phyloP scores from a whole-genome alignment of 2,329 filamentous ascomycete species.

The Diaporthe aspalathi region DNA sequence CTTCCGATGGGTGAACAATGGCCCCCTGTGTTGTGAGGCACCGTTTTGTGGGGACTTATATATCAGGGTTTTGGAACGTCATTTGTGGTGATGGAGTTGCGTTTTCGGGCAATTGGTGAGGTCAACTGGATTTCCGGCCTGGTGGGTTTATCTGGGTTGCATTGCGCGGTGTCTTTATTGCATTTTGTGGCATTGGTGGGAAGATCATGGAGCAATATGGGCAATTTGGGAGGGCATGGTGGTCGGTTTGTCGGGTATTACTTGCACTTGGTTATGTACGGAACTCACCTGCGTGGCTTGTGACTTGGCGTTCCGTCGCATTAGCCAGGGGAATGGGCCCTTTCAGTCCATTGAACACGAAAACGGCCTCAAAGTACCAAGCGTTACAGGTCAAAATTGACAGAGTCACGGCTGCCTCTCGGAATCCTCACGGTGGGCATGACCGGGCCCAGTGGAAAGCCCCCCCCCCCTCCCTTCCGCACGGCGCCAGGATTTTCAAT shows the following conservation, averaged over 20 bases:
- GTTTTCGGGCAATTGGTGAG: neutral
- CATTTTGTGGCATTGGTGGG: neutral
- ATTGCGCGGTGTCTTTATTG: constrained; percentile 9
- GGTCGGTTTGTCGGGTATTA: too few relatives aligned
- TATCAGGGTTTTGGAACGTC: neutral
- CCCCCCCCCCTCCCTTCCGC: too few relatives aligned
- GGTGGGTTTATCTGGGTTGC: neutral
- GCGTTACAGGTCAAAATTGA: neutral
- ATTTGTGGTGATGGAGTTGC: neutral
- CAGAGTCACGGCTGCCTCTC: constrained; percentile 23
- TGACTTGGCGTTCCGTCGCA: neutral
- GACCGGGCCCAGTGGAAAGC: neutral
- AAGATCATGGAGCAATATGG: neutral
- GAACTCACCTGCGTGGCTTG: constrained; percentile 7
- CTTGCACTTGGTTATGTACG: neutral
- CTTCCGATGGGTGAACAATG: neutral
- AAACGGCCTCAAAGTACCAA: neutral
- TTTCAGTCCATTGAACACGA: neutral
- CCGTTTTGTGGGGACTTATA: neutral
- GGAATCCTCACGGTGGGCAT: neutral
- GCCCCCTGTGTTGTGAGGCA: constrained; percentile 1
- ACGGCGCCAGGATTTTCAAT: neutral
- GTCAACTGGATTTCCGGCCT: neutral
- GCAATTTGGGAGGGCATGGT: neutral
- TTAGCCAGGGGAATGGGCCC: neutral